Evolutionary conservation across 31 red algal species (phyloP).

Genomic region (Odonthalia washingtoniensis): DNA sequence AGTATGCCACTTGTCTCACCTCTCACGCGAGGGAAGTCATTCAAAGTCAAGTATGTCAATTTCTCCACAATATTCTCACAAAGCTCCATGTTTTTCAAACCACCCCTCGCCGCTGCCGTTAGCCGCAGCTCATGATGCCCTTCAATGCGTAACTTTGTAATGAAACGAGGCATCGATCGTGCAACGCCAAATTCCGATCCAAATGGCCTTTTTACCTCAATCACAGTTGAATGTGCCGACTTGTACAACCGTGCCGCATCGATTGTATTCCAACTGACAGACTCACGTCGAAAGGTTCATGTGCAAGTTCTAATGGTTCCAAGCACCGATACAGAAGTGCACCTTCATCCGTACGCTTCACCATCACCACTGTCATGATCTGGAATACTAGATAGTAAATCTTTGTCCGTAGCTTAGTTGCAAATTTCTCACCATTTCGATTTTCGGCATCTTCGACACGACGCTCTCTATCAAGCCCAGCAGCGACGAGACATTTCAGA

Average conservation of each 20-base stretch:
- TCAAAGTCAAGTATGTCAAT: slow-evolving; percentile 68
- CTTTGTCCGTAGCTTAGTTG: slow-evolving; percentile 71
- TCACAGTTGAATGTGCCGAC: no score
- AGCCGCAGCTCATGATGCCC: slow-evolving; percentile 82
- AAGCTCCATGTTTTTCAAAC: slow-evolving; percentile 32
- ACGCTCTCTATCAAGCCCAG: slow-evolving; percentile 79
- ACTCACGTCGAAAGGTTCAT: no score
- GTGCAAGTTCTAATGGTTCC: slow-evolving; percentile 89
- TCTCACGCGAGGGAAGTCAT: slow-evolving; percentile 85
- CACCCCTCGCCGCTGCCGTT: slow-evolving; percentile 58
- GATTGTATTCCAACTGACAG: no score
- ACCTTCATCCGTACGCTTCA: slow-evolving; percentile 78
- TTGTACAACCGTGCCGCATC: no score
- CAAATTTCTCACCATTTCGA: slow-evolving; percentile 38
- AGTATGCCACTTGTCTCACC: slow-evolving; percentile 82
- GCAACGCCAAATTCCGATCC: slow-evolving; percentile 71
- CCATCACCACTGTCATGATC: slow-evolving; percentile 60
- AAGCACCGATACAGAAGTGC: slow-evolving; percentile 81
- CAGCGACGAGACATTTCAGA: slow-evolving; percentile 59
- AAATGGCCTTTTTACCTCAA: no score
- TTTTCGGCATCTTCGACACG: no score
- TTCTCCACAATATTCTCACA: slow-evolving; percentile 52
- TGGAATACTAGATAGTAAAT: slow-evolving; percentile 62
- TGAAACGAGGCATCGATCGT: slow-evolving; percentile 83
- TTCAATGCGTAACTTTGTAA: slow-evolving; percentile 86